A percentile compares a stretch with the other conserved stretches of the same genome.
phyloP scores from a whole-genome alignment of 768 basidiomycete genomes.

The Collybiopsis confluens region DNA sequence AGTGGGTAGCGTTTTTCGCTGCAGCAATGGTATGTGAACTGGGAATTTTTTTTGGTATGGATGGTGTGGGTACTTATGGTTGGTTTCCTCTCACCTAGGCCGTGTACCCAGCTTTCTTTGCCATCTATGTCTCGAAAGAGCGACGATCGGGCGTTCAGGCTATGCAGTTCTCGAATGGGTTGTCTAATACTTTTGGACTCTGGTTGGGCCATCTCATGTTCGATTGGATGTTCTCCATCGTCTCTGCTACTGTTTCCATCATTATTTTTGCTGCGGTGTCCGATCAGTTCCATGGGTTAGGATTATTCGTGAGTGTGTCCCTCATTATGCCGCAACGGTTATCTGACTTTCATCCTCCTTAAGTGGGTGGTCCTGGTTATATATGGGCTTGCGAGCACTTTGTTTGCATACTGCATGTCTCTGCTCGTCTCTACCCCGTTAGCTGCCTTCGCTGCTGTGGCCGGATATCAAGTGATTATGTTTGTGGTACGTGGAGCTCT shows the following conservation, averaged over 20 bases:
- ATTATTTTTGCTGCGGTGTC: slow-evolving; percentile 55
- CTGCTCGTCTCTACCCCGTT: slow-evolving; percentile 60
- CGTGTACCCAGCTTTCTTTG: slow-evolving; percentile 79
- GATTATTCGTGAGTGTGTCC: slow-evolving; percentile 45
- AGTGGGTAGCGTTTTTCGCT: slow-evolving; percentile 74
- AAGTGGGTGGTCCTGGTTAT: slow-evolving; percentile 71
- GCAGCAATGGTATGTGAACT: slow-evolving; percentile 55
- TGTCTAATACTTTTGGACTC: slow-evolving; percentile 63
- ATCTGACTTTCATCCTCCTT: background rate
- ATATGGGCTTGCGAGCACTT: slow-evolving; percentile 63
- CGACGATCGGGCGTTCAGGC: slow-evolving; percentile 70
- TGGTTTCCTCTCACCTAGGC: slow-evolving; percentile 44
- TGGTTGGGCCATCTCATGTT: slow-evolving; percentile 80
- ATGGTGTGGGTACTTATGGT: background rate
- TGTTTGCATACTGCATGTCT: slow-evolving; percentile 67
- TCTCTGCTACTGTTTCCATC: slow-evolving; percentile 60
- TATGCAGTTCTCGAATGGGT: slow-evolving; percentile 78
- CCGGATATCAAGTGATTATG: slow-evolving; percentile 70
- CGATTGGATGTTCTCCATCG: slow-evolving; percentile 56
- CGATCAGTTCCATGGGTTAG: slow-evolving; percentile 65
- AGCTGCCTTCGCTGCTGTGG: slow-evolving; percentile 68
- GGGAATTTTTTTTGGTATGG: background rate
- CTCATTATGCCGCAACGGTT: background rate
- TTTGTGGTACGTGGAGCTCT: slow-evolving; percentile 69
- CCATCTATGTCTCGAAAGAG: slow-evolving; percentile 73